phyloP scores from a whole-genome alignment of 2,329 filamentous ascomycete genomes.

The Aschersonia sp. region DNA sequence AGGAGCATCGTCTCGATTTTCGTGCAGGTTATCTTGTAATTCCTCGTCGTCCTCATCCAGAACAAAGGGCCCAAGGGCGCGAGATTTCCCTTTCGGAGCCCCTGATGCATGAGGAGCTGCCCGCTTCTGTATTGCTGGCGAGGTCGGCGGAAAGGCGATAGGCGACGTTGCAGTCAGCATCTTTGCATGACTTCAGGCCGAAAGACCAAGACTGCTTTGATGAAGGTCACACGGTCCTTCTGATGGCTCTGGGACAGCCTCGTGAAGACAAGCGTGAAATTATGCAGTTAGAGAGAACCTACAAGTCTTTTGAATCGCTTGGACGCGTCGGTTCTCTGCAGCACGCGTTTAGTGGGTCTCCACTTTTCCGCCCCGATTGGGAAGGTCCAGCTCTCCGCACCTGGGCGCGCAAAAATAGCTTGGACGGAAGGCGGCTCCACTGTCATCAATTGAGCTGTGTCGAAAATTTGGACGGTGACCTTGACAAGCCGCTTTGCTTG shows the following conservation, averaged over 20 bases:
- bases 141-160: constrained; percentile 37
- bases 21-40: constrained; percentile 13
- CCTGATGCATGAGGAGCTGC: constrained; percentile 19
- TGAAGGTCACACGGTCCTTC: too few species aligned
- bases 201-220: not conserved
- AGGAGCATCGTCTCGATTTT: constrained; percentile 4
- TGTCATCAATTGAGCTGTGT: constrained; percentile 7
- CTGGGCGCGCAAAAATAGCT: constrained; percentile 2
- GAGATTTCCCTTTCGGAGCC: constrained; percentile 18
- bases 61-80: constrained; percentile 22
- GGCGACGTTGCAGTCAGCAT: constrained; percentile 50
- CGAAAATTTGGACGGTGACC: constrained; percentile 15
- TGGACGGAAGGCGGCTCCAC: not conserved
- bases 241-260: too few species aligned
- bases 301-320: not conserved
- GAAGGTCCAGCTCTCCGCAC: constrained; percentile 7
- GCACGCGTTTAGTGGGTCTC: constrained; percentile 14
- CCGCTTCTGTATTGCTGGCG: constrained; percentile 22
- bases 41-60: constrained; percentile 20
- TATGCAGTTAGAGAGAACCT: too few species aligned
- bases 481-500: not conserved
- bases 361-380: constrained; percentile 1
- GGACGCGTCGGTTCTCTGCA: constrained; percentile 3
- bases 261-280: too few species aligned
- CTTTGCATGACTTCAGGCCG: not conserved